Evolutionary conservation across 345 rosid genomes (phyloP).

Genomic region (Sisymbrium irio): DNA sequence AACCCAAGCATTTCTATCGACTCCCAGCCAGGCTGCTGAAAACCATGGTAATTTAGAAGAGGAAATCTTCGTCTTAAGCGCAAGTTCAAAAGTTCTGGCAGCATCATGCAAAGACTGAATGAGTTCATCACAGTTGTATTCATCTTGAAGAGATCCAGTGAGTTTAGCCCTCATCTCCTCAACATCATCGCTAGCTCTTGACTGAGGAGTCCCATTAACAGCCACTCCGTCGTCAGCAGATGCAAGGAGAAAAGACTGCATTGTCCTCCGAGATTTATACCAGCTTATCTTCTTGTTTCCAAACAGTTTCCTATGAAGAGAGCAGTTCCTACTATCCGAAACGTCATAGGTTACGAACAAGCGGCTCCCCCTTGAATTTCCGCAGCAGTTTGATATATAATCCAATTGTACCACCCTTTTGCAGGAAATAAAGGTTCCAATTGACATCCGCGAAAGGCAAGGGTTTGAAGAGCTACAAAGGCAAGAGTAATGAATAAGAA

Average conservation of each 20-base stretch:
- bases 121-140: conserved; percentile 68
- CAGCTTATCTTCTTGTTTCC: conserved; percentile 37
- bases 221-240: conserved; percentile 76
- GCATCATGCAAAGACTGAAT: conserved; percentile 83
- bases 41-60: conserved; percentile 72
- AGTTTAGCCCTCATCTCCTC: conserved; percentile 72
- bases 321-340: conserved; percentile 31
- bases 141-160: conserved; percentile 59
- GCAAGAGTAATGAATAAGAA: conserved; percentile 24
- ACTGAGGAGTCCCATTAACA: conserved; percentile 58
- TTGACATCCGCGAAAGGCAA: conserved; percentile 44
- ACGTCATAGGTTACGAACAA: conserved; percentile 37
- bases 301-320: conserved; percentile 14
- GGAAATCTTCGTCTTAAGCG: conserved; percentile 54
- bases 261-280: conserved; percentile 42
- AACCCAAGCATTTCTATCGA: conserved; percentile 80
- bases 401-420: conserved; percentile 41
- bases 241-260: conserved; percentile 41
- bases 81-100: conserved; percentile 82
- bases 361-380: conserved; percentile 47
- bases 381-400: conserved; percentile 45
- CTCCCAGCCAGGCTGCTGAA: conserved; percentile 84
- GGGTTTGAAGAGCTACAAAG: conserved; percentile 56
- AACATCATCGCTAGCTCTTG: conserved; percentile 51
- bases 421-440: conserved; percentile 37